These are phyloP conservation scores for Pulveroboletus sp. DNA, from an alignment of 768 basidiomycete genomes.

Conservation along the genomic window DNA sequence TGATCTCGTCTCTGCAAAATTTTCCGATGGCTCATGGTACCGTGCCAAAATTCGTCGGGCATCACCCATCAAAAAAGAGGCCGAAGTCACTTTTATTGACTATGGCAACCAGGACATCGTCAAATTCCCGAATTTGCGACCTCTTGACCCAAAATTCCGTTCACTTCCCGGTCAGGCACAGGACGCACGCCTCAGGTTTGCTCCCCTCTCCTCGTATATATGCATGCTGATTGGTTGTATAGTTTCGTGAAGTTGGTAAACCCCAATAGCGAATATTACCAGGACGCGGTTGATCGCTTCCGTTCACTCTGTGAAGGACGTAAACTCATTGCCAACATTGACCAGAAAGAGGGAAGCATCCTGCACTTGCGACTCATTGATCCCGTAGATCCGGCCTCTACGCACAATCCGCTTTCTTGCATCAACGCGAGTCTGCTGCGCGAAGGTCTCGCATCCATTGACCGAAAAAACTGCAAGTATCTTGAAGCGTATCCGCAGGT, in stretches of 20 bases:
- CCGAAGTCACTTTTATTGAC: conserved; percentile 91
- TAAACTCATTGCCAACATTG: conserved; percentile 93
- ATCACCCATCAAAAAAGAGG: conserved; percentile 89
- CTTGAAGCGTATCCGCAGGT: conserved; percentile 64
- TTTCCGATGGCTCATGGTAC: conserved; percentile 94
- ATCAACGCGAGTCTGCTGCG: conserved; percentile 87
- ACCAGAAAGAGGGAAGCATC: conserved; percentile 71
- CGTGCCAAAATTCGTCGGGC: conserved; percentile 84
- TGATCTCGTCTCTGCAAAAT: conserved; percentile 91
- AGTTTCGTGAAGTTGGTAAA: conserved; percentile 86
- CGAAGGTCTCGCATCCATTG: conserved; percentile 81
- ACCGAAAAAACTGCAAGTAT: conserved; percentile 74
- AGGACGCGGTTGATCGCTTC: conserved; percentile 85
- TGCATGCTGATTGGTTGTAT: conserved; percentile 3
- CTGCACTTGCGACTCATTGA: conserved; percentile 93
- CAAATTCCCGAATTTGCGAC: conserved; percentile 77
- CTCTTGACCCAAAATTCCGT: conserved; percentile 87
- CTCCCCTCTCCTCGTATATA: neutral
- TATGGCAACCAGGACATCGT: conserved; percentile 94
- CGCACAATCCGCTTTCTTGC: conserved; percentile 65
- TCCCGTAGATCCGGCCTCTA: conserved; percentile 64
- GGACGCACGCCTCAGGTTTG: conserved; percentile 83
- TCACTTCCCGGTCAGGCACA: conserved; percentile 89
- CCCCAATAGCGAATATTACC: conserved; percentile 79
- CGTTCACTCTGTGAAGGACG: conserved; percentile 83